A percentile compares a stretch with the other conserved stretches of the same genome.
These are phyloP conservation scores for Pleurotus platypus DNA, from an alignment of 768 basidiomycete species.

Conservation along the genomic window DNA sequence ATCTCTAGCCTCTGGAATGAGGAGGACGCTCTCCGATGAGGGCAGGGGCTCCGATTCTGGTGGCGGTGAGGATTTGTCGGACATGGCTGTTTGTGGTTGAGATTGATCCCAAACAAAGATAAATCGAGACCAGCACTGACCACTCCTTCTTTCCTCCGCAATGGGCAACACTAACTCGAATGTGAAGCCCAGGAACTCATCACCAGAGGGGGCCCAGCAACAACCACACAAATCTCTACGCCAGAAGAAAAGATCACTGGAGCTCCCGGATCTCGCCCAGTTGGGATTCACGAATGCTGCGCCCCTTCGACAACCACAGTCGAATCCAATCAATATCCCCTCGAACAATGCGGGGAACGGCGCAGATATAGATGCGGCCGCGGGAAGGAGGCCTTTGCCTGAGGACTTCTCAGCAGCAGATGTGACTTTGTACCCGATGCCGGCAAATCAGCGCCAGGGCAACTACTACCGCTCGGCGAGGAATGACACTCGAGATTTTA, in stretches of 20 bases:
- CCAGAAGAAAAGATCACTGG: conserved; percentile 68
- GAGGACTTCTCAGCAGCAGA: conserved; percentile 16
- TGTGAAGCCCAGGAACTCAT: conserved; percentile 6
- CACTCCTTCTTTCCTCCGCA: conserved; percentile 3
- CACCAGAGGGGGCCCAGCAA: conserved; percentile 1
- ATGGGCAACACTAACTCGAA: conserved; percentile 8
- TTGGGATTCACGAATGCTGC: conserved; percentile 19
- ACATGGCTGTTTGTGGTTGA: neutral
- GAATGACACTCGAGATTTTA: conserved; percentile 6
- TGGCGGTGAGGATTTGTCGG: neutral
- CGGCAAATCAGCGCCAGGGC: conserved; percentile 1
- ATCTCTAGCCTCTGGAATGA: conserved; percentile 55
- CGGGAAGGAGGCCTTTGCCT: conserved; percentile 20
- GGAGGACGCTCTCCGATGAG: conserved; percentile 16
- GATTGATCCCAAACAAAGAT: conserved; percentile 6
- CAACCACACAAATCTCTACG: conserved; percentile 59
- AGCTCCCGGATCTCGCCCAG: conserved; percentile 66
- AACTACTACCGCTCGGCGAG: neutral
- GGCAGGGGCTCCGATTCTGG: neutral
- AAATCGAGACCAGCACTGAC: neutral
- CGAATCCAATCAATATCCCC: conserved; percentile 38
- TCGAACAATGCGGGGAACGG: conserved; percentile 15
- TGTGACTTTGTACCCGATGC: conserved; percentile 9
- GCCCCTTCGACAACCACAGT: conserved; percentile 14
- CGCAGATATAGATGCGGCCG: conserved; percentile 21